phyloP scores from a whole-genome alignment of 768 basidiomycete genomes.

The Daedaleopsis nitida region DNA sequence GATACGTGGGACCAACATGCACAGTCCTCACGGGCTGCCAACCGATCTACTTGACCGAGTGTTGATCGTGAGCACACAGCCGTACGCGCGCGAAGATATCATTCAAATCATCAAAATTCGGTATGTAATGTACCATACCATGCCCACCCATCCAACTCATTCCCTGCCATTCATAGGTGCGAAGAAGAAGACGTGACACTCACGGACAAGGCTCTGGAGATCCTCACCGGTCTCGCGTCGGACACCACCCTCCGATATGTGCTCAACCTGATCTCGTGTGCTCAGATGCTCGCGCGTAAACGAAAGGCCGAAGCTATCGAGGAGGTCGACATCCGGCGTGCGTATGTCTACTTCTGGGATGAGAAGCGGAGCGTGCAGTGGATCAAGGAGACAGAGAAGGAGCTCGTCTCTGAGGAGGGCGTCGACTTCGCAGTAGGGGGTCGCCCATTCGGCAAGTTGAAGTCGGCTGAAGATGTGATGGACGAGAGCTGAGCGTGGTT shows the following conservation, averaged over 20 bases:
- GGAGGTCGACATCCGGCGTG: constrained; percentile 80
- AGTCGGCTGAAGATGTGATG: constrained; percentile 31
- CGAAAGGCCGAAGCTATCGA: constrained; percentile 82
- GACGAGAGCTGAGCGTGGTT: constrained; percentile 32
- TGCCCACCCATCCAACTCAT: background rate
- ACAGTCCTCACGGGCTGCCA: constrained; percentile 92
- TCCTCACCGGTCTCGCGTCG: constrained; percentile 87
- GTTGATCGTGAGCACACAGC: constrained; percentile 91
- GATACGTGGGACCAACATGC: constrained; percentile 94
- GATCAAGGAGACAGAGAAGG: constrained; percentile 82
- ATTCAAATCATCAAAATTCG: constrained; percentile 92
- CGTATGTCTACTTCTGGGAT: constrained; percentile 90
- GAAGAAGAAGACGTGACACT: constrained; percentile 96
- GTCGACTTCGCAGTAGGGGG: constrained; percentile 33
- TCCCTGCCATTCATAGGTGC: constrained; percentile 49
- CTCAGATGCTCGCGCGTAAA: constrained; percentile 81
- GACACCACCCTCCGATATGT: constrained; percentile 93
- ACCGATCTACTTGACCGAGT: constrained; percentile 94
- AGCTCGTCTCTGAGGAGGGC: constrained; percentile 75
- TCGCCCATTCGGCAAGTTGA: background rate
- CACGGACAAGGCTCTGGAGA: constrained; percentile 65
- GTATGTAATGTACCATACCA: constrained; percentile 41
- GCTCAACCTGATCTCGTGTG: constrained; percentile 93
- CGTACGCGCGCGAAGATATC: constrained; percentile 82
- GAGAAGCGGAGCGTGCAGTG: constrained; percentile 92